Evolutionary conservation across 345 rosid species (phyloP).

Genomic region (Rhizophora mangle): DNA sequence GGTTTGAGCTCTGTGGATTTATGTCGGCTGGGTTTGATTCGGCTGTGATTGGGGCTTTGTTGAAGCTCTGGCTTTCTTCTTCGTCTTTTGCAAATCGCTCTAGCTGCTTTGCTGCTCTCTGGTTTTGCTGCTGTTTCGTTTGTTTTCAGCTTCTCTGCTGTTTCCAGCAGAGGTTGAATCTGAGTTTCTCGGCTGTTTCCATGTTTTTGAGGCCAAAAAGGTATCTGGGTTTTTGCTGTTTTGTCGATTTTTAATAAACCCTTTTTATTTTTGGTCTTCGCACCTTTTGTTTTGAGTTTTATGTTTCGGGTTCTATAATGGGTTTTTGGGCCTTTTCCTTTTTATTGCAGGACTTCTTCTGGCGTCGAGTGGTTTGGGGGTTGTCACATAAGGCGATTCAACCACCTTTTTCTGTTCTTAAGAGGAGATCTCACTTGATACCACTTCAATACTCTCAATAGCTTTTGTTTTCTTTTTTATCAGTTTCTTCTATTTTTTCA

Average conservation of each 20-base stretch:
- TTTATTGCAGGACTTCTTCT: conserved; percentile 66
- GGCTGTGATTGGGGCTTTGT: conserved; percentile 70
- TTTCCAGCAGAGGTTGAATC: conserved; percentile 46
- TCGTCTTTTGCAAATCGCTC: conserved; percentile 10
- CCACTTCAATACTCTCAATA: conserved; percentile 11
- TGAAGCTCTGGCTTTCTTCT: conserved; percentile 46
- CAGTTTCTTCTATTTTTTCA: neutral
- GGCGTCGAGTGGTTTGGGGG: conserved; percentile 67
- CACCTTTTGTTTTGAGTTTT: neutral
- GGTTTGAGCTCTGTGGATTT: conserved; percentile 37
- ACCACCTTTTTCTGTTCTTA: conserved; percentile 61
- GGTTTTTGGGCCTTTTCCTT: neutral
- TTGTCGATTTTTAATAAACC: neutral
- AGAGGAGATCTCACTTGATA: conserved; percentile 63
- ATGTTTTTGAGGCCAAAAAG: conserved; percentile 74
- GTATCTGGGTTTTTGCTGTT: conserved; percentile 28
- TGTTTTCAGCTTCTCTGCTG: conserved; percentile 41
- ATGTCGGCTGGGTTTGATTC: conserved; percentile 82
- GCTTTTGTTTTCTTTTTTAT: neutral
- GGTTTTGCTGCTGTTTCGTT: neutral
- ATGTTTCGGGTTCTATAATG: conserved; percentile 24
- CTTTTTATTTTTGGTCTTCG: neutral
- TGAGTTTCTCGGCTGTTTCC: conserved; percentile 48
- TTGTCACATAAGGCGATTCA: conserved; percentile 66
- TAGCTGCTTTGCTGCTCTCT: conserved; percentile 18